Base-by-base conservation (phyloP, 805 yeast genomes). In the Saccharomyces mikatae region DNA sequence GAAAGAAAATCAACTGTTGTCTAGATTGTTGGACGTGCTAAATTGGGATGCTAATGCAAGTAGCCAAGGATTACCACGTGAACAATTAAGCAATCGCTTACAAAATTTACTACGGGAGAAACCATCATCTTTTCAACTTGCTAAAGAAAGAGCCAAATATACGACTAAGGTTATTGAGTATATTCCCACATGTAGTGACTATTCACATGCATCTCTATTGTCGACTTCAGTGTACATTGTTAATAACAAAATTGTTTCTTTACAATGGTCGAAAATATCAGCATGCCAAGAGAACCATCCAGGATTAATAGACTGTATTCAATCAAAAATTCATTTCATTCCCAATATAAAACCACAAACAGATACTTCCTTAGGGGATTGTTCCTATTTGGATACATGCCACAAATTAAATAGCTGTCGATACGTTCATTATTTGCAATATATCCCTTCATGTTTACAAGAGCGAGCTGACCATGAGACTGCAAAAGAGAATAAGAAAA, bases 311-410 rank as follows among this genome's bases (percentile, higher is more conserved):
- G 51, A 58, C 30, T 77, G 67, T 60, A 62, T 72, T 21, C 67
- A 61, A 47, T 60, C 59, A 21, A 76, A 75, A 53, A 76, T 77
- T 52, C 86, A 81, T 65, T 80, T 74, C 60, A 71, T 81, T n/a
- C 84, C 84, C 11, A 71, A 80, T 30, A 69, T 80, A 30, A 80
- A 79, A 56, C 62, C 71, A 14, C 83, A 80, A 54, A 89, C 97
- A 0, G 97, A 92, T 62, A 53, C 71, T 1, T 71, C 76, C 17
- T 67, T 89, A 6, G 97, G 97, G 0, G 97, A 91, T 69, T 91
- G 98, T 67, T 90, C 97, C 9, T 91, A 91, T 66, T 76, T 91
- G 56, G 97, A 91, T 66, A 90, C 97, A 0, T 91, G 98, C 66
- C 97, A 88, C 71, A 89, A 89, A 69, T 78, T 88, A 67, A 81